Evolutionary conservation across 345 rosid genomes (phyloP).

Genomic region (Lumnitzera racemosa): DNA sequence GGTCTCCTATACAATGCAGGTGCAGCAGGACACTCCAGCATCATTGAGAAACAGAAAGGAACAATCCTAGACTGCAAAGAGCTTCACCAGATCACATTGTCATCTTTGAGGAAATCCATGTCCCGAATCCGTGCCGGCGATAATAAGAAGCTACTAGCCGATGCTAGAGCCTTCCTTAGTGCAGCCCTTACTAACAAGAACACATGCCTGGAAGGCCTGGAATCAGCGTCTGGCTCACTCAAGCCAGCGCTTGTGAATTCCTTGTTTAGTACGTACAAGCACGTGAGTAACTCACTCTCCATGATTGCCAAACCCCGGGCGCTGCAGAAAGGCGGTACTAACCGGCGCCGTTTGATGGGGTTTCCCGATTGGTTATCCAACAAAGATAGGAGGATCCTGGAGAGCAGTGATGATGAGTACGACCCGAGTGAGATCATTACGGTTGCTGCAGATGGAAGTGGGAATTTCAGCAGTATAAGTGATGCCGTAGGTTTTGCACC

Average conservation of each 20-base stretch:
- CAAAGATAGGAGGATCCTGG: constrained; percentile 45
- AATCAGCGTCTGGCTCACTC: constrained; percentile 58
- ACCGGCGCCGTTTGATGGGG: constrained; percentile 37
- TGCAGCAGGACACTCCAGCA: constrained; percentile 20
- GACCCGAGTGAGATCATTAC: constrained; percentile 45
- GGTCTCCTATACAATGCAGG: constrained; percentile 30
- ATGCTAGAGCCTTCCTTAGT: constrained; percentile 59
- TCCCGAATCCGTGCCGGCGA: constrained; percentile 29
- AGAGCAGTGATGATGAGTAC: constrained; percentile 34
- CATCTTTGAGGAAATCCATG: constrained; percentile 39
- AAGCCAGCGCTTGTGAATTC: constrained; percentile 46
- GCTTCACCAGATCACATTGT: constrained; percentile 63
- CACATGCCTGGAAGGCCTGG: constrained; percentile 81
- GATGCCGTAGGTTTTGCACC: constrained; percentile 79
- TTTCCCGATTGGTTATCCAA: constrained; percentile 52
- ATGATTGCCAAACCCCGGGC: constrained; percentile 20
- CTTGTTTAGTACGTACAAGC: constrained; percentile 43
- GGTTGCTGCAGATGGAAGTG: constrained; percentile 75
- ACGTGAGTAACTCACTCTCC: constrained; percentile 74
- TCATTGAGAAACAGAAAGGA: constrained; percentile 67
- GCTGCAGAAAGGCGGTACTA: constrained; percentile 9
- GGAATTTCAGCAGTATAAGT: constrained; percentile 62
- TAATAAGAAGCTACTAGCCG: constrained; percentile 35
- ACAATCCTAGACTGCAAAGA: constrained; percentile 70
- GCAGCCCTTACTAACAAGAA: constrained; percentile 82